Evolutionary conservation across 1,139 yeast species (phyloP), one percentile per base, ranked within the genome.

Genomic region (Debaryomyces robertsiae): DNA sequence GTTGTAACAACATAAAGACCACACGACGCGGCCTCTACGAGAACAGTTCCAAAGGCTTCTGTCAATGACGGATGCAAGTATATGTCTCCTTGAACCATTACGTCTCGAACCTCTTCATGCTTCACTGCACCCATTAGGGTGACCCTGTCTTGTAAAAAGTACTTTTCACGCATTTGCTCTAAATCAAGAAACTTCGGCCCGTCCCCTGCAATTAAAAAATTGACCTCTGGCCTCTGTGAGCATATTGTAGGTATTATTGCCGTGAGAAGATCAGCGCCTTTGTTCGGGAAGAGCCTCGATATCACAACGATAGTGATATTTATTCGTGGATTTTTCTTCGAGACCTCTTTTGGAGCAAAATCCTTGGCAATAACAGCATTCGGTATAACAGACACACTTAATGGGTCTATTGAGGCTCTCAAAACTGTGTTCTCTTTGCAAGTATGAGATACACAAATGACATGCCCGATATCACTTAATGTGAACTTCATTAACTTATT

Each of bases 11-110:
- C 96, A 25, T 88, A 74, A 28, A 94, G 63, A 0, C 98, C 98
- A 67, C 98, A 93, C 0, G 96, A 86, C 0, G 98, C 98, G 0
- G 99, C 99, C 58, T 94, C 99, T 0, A 94, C 96, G 16, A 94
- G 69, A 0, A 90, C 98, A 0, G 98, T 93, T 1, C 99, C 99
- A 66, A 94, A 94, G 0, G 98, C 98, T 60, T 94, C 99, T 0
- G 98, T 94, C 27, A 94, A 69, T 1, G 96, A 84, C 0, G 98
- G 93, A 61, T 94, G 98, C 35, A 94, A 64, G 59, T 91, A 94
- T 10, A 94, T 93, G 55, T 94, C 95, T 9, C 98, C 99, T 45
- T 82, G 80, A 2, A 89, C 80, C 96, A 94, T 89, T 10, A 93
- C 89, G 54, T 91, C 88, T 36, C 98, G 71, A 3, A 94, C 98